Conservation (phyloP, 129 eudicot species). For the Gnaphalium uliginosum region DNA sequence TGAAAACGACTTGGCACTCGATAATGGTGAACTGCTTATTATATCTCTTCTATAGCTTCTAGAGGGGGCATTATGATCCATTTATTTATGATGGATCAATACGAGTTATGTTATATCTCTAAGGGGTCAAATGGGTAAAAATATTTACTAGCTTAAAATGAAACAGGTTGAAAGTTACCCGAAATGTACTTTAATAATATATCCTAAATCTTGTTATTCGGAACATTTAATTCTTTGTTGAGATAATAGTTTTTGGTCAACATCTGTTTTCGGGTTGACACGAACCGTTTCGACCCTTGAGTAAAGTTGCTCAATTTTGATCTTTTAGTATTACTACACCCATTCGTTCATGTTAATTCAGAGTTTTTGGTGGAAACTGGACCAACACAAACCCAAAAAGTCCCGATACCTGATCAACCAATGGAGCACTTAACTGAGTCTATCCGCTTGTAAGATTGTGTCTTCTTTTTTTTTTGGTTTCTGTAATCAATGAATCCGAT, state of each 20-base stretch:
- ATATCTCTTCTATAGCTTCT: background rate
- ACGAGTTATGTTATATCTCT: background rate
- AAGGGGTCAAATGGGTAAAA: background rate
- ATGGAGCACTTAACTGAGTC: constrained; percentile 57
- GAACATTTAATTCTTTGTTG: background rate
- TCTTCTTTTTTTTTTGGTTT: background rate
- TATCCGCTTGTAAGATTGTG: constrained; percentile 47
- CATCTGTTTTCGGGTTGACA: background rate
- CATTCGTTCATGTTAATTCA: constrained; percentile 32
- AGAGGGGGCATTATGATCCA: background rate
- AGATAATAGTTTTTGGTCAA: background rate
- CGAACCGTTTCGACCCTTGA: background rate
- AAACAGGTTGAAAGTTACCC: background rate
- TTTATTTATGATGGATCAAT: background rate
- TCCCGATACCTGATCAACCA: constrained; percentile 45
- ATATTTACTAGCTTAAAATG: background rate
- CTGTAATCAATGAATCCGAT: background rate
- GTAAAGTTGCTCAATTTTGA: background rate
- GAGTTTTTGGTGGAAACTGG: constrained; percentile 74
- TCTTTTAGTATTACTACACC: background rate
- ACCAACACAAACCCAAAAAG: constrained; percentile 75
- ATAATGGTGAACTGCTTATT: constrained; percentile 39
- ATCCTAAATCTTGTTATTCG: background rate
- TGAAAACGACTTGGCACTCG: constrained; percentile 47
- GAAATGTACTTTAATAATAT: background rate